These are phyloP conservation scores for Acacia concinna DNA, from an alignment of 331 rosid genomes.

Conservation along the genomic window DNA sequence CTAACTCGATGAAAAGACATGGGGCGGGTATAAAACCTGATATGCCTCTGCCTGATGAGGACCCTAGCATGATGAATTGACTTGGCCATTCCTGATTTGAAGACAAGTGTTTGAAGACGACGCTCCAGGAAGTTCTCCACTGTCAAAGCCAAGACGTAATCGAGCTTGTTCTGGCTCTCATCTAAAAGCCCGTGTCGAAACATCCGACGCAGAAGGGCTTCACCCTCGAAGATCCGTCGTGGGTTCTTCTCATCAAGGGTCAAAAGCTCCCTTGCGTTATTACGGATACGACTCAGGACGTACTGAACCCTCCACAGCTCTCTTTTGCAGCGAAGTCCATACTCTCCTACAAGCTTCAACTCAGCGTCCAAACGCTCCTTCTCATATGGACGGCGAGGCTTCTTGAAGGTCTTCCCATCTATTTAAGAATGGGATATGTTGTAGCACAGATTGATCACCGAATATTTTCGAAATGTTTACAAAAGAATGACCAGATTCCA, in stretches of 20 bases:
- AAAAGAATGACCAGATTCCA: background rate
- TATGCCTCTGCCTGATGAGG: background rate
- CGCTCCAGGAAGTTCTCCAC: background rate
- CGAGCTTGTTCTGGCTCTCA: background rate
- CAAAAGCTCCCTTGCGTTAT: background rate
- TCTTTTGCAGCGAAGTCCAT: background rate
- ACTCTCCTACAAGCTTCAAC: background rate
- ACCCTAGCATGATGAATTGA: background rate
- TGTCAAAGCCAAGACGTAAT: background rate
- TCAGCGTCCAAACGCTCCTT: background rate
- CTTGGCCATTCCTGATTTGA: background rate
- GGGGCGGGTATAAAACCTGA: background rate
- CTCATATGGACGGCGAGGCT: background rate
- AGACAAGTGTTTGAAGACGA: background rate
- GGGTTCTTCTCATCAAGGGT: constrained; percentile 8
- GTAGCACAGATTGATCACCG: background rate
- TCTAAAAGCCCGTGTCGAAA: background rate
- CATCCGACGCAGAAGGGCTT: background rate
- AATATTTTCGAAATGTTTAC: background rate
- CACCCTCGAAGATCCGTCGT: background rate
- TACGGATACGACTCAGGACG: background rate
- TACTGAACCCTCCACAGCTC: constrained; percentile 1
- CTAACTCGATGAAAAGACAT: background rate
- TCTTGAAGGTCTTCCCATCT: background rate
- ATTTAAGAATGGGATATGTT: background rate